Conservation (phyloP, 495 filamentous ascomycete genomes). For the Neurospora pannonica region DNA sequence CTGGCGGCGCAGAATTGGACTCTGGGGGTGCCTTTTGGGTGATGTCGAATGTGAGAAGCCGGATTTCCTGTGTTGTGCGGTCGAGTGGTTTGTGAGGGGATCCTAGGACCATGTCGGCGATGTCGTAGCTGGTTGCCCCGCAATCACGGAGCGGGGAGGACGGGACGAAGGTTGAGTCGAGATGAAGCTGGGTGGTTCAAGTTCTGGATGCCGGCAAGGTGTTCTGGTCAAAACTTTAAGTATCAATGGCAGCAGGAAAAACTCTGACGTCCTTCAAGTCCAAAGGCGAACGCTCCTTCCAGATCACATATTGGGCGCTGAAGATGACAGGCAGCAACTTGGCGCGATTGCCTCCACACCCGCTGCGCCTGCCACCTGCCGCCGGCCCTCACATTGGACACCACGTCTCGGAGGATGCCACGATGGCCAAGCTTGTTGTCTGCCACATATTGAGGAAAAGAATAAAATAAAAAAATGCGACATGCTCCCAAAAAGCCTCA, state of each 20-base stretch:
- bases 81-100: not conserved
- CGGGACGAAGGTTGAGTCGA: not conserved
- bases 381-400: not conserved
- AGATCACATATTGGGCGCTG: not conserved
- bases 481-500: not conserved
- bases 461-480: not conserved
- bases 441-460: not conserved
- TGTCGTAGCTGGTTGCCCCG: not conserved
- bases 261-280: not conserved
- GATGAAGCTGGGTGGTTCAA: not conserved
- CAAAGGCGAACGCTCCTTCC: not conserved
- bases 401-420: not conserved
- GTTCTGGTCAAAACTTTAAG: not conserved
- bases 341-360: not conserved
- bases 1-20: not conserved
- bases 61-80: not conserved
- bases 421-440: not conserved
- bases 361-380: not conserved
- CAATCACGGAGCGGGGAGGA: not conserved
- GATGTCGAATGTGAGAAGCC: not conserved
- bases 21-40: not conserved
- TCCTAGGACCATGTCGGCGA: not conserved
- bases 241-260: not conserved
- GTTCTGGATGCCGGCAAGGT: not conserved
- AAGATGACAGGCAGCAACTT: not conserved